Conservation (phyloP, 2,329 filamentous ascomycete genomes). For the Rhynchosporium agropyri region DNA sequence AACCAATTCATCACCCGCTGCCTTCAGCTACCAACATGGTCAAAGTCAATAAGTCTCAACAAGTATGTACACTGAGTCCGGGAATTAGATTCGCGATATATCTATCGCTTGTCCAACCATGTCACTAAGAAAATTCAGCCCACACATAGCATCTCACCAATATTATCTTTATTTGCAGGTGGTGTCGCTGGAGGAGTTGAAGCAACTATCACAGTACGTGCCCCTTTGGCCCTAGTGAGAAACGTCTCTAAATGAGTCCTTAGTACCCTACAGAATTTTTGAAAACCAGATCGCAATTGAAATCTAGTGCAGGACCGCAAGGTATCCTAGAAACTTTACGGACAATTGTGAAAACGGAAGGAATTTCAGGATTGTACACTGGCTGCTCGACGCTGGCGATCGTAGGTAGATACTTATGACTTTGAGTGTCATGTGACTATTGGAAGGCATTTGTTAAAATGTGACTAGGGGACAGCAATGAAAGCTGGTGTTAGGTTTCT, state of each 20-base stretch:
- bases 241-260: not conserved
- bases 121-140: not conserved
- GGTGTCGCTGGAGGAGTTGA: not conserved
- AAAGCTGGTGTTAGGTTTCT: not conserved
- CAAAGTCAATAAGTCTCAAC: too few species aligned
- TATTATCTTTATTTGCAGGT: not conserved
- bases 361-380: not conserved
- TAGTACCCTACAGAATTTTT: slow-evolving; percentile 1
- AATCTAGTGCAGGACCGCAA: not conserved
- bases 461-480: not conserved
- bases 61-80: too few species aligned
- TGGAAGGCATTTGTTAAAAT: not conserved
- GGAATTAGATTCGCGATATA: too few species aligned
- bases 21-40: too few species aligned
- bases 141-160: not conserved
- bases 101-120: too few species aligned
- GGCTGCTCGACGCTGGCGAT: not conserved
- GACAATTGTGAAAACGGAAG: not conserved
- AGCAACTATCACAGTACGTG: not conserved
- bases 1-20: too few species aligned
- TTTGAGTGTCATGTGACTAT: not conserved
- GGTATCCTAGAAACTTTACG: not conserved
- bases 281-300: not conserved
- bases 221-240: not conserved
- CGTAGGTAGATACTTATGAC: not conserved